phyloP scores from a whole-genome alignment of 768 basidiomycete genomes.

The Jaapia argillacea region DNA sequence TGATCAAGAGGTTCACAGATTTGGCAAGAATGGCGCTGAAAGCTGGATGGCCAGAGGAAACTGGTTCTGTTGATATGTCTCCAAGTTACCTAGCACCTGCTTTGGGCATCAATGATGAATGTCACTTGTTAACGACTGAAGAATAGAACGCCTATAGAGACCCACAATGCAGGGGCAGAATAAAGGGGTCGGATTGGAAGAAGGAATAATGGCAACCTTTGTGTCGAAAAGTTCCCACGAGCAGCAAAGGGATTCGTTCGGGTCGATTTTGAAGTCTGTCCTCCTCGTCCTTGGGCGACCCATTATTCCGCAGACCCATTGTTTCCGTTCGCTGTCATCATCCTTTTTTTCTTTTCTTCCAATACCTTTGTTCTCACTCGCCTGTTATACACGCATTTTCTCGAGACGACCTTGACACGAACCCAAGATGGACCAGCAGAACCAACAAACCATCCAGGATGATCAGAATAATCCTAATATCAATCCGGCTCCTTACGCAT shows the following conservation, averaged over 20 bases:
- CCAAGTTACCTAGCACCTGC: too few relatives aligned
- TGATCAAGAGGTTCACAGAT: too few relatives aligned
- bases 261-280: background rate
- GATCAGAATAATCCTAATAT: constrained; percentile 33
- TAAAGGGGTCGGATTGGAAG: too few relatives aligned
- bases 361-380: constrained; percentile 16
- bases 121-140: too few relatives aligned
- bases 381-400: background rate
- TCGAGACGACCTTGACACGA: constrained; percentile 26
- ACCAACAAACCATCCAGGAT: constrained; percentile 35
- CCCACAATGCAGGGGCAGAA: too few relatives aligned
- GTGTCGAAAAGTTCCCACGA: background rate
- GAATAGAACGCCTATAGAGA: too few relatives aligned
- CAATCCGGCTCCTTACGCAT: constrained; percentile 35
- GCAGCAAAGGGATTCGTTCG: background rate
- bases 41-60: too few relatives aligned
- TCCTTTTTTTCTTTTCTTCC: constrained; percentile 25
- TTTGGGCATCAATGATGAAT: too few relatives aligned
- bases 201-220: too few relatives aligned
- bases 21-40: too few relatives aligned
- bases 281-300: constrained; percentile 13
- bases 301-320: too few relatives aligned
- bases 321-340: constrained; percentile 20
- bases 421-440: constrained; percentile 31
- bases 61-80: too few relatives aligned